phyloP scores from a whole-genome alignment of 1,139 yeast species.

The Pichia sp. region DNA sequence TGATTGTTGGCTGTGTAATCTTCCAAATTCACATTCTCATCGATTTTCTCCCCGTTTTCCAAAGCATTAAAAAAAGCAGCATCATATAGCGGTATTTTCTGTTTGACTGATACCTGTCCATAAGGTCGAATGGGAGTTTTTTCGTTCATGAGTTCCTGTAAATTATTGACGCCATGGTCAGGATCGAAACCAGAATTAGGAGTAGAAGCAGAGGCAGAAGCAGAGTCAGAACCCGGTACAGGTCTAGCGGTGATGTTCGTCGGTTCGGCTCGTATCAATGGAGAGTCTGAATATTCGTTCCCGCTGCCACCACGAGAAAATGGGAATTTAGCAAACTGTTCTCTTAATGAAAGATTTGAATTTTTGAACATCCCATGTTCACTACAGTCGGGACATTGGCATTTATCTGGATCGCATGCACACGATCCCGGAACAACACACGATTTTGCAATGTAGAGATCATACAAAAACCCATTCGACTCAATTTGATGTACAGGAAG shows the following conservation, averaged over 20 bases:
- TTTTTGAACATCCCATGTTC: conserved; percentile 30
- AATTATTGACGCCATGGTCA: no score
- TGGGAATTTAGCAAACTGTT: conserved; percentile 13
- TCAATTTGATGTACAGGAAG: no score
- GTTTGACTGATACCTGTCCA: conserved; percentile 12
- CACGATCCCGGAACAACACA: conserved; percentile 46
- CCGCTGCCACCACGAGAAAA: no score
- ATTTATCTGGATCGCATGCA: conserved; percentile 36
- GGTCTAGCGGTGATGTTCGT: background rate
- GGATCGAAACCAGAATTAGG: no score
- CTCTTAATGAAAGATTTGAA: conserved; percentile 9
- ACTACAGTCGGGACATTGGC: conserved; percentile 41
- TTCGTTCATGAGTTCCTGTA: no score
- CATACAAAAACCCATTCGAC: conserved; percentile 12
- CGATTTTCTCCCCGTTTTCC: background rate
- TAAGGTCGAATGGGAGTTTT: conserved; percentile 1
- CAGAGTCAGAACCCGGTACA: no score
- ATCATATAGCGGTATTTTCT: conserved; percentile 13
- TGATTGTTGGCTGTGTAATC: background rate
- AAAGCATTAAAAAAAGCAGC: conserved; percentile 8
- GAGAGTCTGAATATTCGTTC: background rate
- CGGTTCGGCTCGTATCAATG: background rate
- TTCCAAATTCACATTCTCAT: background rate
- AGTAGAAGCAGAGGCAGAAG: no score
- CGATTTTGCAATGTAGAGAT: conserved; percentile 26